A percentile compares a stretch with the other conserved stretches of the same genome.
These are phyloP conservation scores for Betula pendula DNA, from an alignment of 306 rosid species.

Conservation along the genomic window DNA sequence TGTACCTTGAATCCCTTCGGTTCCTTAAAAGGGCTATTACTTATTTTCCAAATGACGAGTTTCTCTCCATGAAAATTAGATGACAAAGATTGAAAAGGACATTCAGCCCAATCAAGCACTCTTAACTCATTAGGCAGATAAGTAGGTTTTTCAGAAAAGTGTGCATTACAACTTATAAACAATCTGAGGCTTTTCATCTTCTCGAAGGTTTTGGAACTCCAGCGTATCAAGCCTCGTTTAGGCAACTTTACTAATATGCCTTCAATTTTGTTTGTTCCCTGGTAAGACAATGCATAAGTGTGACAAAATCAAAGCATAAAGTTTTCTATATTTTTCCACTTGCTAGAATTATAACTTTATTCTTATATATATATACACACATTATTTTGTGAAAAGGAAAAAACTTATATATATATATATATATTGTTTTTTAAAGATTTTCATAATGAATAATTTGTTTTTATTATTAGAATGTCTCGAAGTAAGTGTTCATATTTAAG, in stretches of 20 bases:
- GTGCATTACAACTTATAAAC: background rate
- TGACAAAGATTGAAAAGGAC: background rate
- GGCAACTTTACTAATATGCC: background rate
- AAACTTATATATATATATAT: no score
- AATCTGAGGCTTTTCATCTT: background rate
- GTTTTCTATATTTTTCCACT: background rate
- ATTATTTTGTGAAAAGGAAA: no score
- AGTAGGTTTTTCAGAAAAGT: background rate
- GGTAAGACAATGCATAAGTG: background rate
- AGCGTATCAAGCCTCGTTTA: background rate
- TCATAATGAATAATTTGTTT: no score
- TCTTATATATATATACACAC: no score
- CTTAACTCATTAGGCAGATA: conserved; percentile 7
- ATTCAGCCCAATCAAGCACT: background rate
- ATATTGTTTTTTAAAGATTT: no score
- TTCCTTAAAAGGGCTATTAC: background rate
- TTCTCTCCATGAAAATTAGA: background rate
- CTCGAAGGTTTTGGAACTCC: background rate
- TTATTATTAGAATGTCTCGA: no score
- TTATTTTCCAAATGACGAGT: background rate
- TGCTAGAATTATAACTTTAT: background rate
- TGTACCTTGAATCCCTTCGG: background rate
- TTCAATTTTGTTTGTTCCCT: no score
- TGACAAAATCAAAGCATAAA: background rate
- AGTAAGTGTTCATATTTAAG: no score